Evolutionary conservation across 2,329 filamentous ascomycete species (phyloP).

Genomic region (Apiospora koreana): DNA sequence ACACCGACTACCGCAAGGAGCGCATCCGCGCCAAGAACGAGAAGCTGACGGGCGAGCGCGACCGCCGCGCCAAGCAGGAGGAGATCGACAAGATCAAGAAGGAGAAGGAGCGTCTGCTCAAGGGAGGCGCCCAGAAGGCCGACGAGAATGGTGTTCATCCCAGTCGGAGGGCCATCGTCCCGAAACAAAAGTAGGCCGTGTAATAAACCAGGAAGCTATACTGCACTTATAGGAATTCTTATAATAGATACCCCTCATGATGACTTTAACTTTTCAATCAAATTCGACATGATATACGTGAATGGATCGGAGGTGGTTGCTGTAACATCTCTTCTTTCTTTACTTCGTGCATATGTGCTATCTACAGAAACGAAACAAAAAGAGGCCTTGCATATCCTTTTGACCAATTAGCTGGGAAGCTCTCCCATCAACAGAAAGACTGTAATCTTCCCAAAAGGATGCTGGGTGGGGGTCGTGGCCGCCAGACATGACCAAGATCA

Average conservation of each 20-base stretch:
- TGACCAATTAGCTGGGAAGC: background rate
- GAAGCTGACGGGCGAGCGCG: conserved; percentile 71
- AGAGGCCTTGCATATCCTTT: conserved; percentile 14
- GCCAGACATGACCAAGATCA: background rate
- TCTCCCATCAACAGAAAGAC: conserved; percentile 3
- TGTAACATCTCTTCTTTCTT: conserved; percentile 9
- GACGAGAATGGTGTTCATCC: conserved; percentile 49
- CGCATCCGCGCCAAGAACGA: conserved; percentile 86
- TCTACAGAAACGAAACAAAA: conserved; percentile 15
- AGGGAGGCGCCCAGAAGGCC: conserved; percentile 29
- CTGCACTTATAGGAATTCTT: background rate
- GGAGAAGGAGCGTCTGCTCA: conserved; percentile 28
- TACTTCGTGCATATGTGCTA: conserved; percentile 16
- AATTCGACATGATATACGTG: no score
- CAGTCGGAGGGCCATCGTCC: conserved; percentile 44
- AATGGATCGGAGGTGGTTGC: background rate
- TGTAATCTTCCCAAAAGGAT: conserved; percentile 1
- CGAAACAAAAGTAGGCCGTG: conserved; percentile 11
- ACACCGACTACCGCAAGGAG: conserved; percentile 67
- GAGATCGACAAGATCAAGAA: conserved; percentile 43
- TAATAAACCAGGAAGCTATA: background rate
- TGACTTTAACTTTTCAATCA: background rate
- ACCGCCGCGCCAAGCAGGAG: conserved; percentile 46
- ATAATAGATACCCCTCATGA: background rate
- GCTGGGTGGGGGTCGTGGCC: background rate